These are phyloP conservation scores for Phalaenopsis aphrodite DNA, from an alignment of 106 monocot genomes.

Conservation along the genomic window DNA sequence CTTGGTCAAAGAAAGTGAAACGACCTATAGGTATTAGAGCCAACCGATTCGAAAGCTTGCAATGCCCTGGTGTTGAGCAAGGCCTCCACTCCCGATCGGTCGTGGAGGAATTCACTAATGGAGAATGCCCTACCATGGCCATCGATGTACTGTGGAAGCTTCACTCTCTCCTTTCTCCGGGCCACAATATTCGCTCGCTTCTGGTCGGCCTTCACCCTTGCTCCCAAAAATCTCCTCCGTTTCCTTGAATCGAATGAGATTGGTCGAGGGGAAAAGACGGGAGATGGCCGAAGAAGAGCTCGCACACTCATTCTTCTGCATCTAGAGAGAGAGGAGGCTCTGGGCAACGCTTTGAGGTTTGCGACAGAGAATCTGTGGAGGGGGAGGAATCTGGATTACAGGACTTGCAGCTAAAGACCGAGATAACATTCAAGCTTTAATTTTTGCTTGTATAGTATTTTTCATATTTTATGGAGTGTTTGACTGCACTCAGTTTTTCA, in stretches of 20 bases:
- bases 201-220: neutral
- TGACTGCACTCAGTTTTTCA: too few relatives aligned
- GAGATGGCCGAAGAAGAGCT: neutral
- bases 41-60: constrained; percentile 35
- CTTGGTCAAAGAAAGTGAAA: neutral
- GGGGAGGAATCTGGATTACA: too few relatives aligned
- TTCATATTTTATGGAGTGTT: too few relatives aligned
- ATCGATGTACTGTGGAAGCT: constrained; percentile 18
- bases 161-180: constrained; percentile 38
- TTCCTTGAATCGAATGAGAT: neutral
- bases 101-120: constrained; percentile 50
- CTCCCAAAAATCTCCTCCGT: neutral
- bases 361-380: too few relatives aligned
- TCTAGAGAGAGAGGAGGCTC: neutral
- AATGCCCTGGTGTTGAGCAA: constrained; percentile 60
- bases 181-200: constrained; percentile 37
- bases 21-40: constrained; percentile 52
- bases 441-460: too few relatives aligned
- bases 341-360: too few relatives aligned
- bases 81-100: constrained; percentile 60
- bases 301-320: constrained; percentile 4
- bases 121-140: constrained; percentile 9
- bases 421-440: too few relatives aligned
- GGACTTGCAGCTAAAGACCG: too few relatives aligned
- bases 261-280: neutral